These are phyloP conservation scores for Clohesyomyces aquaticus DNA, from an alignment of 495 filamentous ascomycete genomes.

Conservation along the genomic window DNA sequence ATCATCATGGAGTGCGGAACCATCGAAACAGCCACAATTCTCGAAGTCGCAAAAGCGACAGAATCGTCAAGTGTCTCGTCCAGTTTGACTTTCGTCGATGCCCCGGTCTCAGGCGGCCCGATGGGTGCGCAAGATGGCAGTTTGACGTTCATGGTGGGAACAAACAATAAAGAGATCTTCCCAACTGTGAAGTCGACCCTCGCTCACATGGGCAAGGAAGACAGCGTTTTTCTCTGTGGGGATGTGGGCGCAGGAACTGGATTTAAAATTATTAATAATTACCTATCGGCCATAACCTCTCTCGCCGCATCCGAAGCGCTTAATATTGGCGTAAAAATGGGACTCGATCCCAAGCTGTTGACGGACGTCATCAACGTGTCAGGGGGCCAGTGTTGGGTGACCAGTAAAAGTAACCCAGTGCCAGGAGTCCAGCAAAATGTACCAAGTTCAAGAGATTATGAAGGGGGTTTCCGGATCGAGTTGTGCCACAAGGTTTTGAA, in stretches of 20 bases:
- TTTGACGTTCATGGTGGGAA: slow-evolving; percentile 42
- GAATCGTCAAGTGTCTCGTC: slow-evolving; percentile 55
- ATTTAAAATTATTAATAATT: slow-evolving; percentile 44
- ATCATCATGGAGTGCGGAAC: slow-evolving; percentile 43
- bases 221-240: slow-evolving; percentile 37
- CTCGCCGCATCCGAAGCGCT: slow-evolving; percentile 41
- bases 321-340: slow-evolving; percentile 38
- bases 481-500: slow-evolving; percentile 37
- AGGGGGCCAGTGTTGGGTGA: slow-evolving; percentile 39
- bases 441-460: slow-evolving; percentile 36
- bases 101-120: slow-evolving; percentile 38
- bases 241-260: slow-evolving; percentile 37
- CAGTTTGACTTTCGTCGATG: slow-evolving; percentile 35
- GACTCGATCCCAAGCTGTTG: slow-evolving; percentile 35
- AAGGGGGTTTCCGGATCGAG: slow-evolving; percentile 42
- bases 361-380: slow-evolving; percentile 41
- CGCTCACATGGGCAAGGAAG: slow-evolving; percentile 33
- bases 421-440: slow-evolving; percentile 37
- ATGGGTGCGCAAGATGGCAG: slow-evolving; percentile 40
- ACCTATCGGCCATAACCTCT: slow-evolving; percentile 37
- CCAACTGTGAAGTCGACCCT: slow-evolving; percentile 30
- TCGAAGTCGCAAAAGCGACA: slow-evolving; percentile 84
- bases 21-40: slow-evolving; percentile 60
- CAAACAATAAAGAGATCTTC: slow-evolving; percentile 25
- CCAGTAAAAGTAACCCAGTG: slow-evolving; percentile 37